Evolutionary conservation across 2,329 filamentous ascomycete genomes (phyloP), one percentile per base, ranked within the genome.

Genomic region (Aureobasidium sp.): DNA sequence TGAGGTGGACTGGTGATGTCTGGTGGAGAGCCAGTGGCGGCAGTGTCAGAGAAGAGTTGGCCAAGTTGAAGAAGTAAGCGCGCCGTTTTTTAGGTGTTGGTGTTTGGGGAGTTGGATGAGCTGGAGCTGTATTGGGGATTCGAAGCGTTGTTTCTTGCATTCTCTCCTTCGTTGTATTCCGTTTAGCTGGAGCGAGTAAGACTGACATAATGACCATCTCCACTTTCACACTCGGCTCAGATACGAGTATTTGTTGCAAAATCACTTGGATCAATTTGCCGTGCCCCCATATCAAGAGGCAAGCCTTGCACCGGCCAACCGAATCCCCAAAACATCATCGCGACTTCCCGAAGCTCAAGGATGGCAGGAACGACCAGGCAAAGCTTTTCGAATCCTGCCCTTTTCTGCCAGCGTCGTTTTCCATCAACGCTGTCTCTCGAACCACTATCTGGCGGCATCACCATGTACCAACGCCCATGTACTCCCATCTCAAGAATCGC

Each of bases 11-110:
- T 56, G 91, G 90, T 11, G 93, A 97, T 75, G 83, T 96, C 9
- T 99, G 94, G 94, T 96, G 90, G 86, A 86, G 84, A 67, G 91
- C 91, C 0, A 90, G 85, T 60, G 92, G 92, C 0, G 90, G 86
- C 14, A 83, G 83, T 62, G 85, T 82, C 17, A 76, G 82, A 63
- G 79, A 82, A 67, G 70, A 79, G 65, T 62, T 73, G 61, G 70
- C 69, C 42, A 71, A 68, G 27, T 36, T 36, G 39, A 45, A 57
- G n/a, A 41, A 55, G 4, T 55, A 37, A 55, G 14, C 0, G 3
- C 17, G n/a, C 4, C 6, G 17, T 4, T 7, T n/a, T 5, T 17
- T 2, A 5, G 3, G 9, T 37, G 20, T 12, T 51, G 29, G 31
- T 8, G 34, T 14, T 52, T 36, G 34, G 17, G 34, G 20, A 39